Base-by-base conservation (phyloP, 2,329 filamentous ascomycete genomes). In the Scytalidium lignicola region DNA sequence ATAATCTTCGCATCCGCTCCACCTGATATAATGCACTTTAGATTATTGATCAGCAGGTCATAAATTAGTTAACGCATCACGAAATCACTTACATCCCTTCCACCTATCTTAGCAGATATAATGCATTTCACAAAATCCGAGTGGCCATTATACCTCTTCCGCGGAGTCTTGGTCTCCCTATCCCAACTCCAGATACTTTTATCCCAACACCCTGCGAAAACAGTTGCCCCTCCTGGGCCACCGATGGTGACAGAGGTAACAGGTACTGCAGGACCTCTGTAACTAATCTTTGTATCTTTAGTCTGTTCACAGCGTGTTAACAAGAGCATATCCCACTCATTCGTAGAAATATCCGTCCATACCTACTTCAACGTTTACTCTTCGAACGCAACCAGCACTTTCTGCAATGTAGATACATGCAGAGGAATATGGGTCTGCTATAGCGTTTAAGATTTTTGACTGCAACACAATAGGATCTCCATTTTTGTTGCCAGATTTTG, bases 141-240 rank as follows among this genome's bases (percentile, higher is more conserved):
- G 67, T 97, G 92, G 3, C 90, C 90, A 50, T 78, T 77, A 58
- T 84, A 90, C 55, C 75, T 83, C 53, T 72, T 76, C n/a, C 72
- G 73, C 1, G 72, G 69, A 23, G 73, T 65, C 41, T 73, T 74
- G 3, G 80, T 80, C 17, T 75, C 71, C 26, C 85, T 71, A 59
- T 88, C 77, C 87, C 90, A 96, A 26, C 86, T 87, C 84, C 90
- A 96, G 50, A 97, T 79, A 18, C 82, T 78, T 70, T 95, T 96
- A 70, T 99, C 92, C 93, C 93, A 99, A 51, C 85, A 93, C 28
- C 91, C 92, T 20, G 90, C 90, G 66, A 90, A 96, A 10, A 96
- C 64, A 1, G 77, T 86, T 45, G 66, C 68, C 51, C 73, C 74
- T 21, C 70, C 70, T 3, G 72, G 65, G 13, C 82, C 78, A 41